Percentiles rank a stretch among this genome's conserved stretches.
phyloP scores from a whole-genome alignment of 495 filamentous ascomycete species.

The Penicillium goetzii region DNA sequence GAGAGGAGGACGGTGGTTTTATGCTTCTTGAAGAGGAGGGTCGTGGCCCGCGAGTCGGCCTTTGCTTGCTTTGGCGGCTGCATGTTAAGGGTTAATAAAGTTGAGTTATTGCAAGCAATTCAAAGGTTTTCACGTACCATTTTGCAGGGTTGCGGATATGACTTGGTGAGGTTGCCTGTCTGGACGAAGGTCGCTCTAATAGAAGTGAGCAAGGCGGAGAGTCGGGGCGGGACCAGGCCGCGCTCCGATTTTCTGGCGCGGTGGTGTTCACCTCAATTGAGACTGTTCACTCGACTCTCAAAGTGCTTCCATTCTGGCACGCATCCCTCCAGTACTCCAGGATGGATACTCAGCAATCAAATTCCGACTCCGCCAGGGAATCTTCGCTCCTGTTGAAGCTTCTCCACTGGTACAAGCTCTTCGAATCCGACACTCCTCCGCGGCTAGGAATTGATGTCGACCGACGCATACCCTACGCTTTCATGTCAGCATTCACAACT shows the following conservation, averaged over 20 bases:
- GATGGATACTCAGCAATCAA: conserved; percentile 36
- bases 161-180: neutral
- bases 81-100: neutral
- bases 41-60: conserved; percentile 52
- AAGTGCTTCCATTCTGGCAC: neutral
- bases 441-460: conserved; percentile 69
- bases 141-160: conserved; percentile 1
- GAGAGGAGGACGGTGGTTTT: conserved; percentile 78
- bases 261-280: neutral
- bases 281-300: neutral
- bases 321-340: conserved; percentile 21
- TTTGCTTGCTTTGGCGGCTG: conserved; percentile 35
- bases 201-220: conserved; percentile 28
- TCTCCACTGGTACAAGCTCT: conserved; percentile 47
- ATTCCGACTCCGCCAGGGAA: conserved; percentile 14
- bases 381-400: conserved; percentile 37
- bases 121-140: conserved; percentile 22
- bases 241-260: conserved; percentile 9
- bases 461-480: conserved; percentile 65
- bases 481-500: conserved; percentile 59
- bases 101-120: no score
- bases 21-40: conserved; percentile 78
- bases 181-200: neutral
- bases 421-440: conserved; percentile 46
- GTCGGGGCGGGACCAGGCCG: conserved; percentile 15